Percentiles rank a stretch among this genome's conserved stretches.
phyloP scores from a whole-genome alignment of 2,329 filamentous ascomycete species.

The Ascomycota sp. region DNA sequence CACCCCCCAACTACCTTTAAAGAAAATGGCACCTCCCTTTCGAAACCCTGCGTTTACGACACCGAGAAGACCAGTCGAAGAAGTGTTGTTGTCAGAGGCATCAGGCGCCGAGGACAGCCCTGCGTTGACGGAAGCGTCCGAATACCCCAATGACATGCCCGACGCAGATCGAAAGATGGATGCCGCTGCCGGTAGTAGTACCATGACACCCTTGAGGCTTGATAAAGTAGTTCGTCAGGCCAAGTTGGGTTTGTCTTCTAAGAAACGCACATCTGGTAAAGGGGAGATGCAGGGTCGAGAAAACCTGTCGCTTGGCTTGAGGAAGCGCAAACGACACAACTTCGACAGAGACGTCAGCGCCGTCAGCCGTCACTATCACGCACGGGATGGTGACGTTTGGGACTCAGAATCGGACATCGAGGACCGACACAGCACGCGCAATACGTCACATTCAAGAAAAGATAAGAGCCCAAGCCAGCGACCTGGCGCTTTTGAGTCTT shows the following conservation, averaged over 20 bases:
- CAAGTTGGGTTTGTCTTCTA: conserved; percentile 17
- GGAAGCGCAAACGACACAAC: conserved; percentile 32
- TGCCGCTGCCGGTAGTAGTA: conserved; percentile 18
- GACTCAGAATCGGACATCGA: conserved; percentile 31
- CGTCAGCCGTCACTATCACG: conserved; percentile 22
- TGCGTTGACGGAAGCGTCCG: conserved; percentile 34
- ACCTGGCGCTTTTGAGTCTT: conserved; percentile 16
- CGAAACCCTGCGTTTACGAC: conserved; percentile 46
- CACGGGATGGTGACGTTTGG: conserved; percentile 20
- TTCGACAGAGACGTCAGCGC: conserved; percentile 31
- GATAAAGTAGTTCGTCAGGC: conserved; percentile 25
- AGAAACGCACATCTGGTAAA: conserved; percentile 30
- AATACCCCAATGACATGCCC: conserved; percentile 28
- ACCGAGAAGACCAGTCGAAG: conserved; percentile 35
- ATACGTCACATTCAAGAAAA: conserved; percentile 6
- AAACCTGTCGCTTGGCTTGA: conserved; percentile 18
- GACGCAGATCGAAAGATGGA: conserved; percentile 26
- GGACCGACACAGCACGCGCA: conserved; percentile 6
- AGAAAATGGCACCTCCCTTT: conserved; percentile 28
- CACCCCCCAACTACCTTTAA: conserved; percentile 20
- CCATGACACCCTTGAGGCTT: conserved; percentile 25
- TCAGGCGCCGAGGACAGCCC: conserved; percentile 41
- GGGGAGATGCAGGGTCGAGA: conserved; percentile 38
- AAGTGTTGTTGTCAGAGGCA: conserved; percentile 29
- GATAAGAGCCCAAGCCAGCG: conserved; percentile 7